These are phyloP conservation scores for Neurospora tetraspora DNA, from an alignment of 495 filamentous ascomycete species.

Conservation along the genomic window DNA sequence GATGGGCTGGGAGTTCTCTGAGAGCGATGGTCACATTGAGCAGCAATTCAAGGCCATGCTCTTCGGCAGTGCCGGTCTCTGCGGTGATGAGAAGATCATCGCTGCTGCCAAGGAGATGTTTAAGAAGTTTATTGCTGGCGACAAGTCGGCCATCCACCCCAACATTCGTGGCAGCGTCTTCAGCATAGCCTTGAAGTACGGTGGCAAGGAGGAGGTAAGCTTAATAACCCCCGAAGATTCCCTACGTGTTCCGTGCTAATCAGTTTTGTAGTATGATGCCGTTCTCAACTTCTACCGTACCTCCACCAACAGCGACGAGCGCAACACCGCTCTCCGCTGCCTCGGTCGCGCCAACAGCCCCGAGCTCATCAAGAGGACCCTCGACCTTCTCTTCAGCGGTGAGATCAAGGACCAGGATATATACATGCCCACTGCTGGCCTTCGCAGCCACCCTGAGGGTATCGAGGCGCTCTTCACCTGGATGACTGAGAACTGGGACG, in stretches of 20 bases:
- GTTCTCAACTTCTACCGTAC: slow-evolving; percentile 72
- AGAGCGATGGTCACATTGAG: slow-evolving; percentile 74
- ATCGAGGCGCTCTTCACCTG: slow-evolving; percentile 73
- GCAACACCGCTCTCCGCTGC: slow-evolving; percentile 85
- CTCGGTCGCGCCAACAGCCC: slow-evolving; percentile 71
- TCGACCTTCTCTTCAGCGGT: slow-evolving; percentile 61
- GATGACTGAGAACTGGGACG: slow-evolving; percentile 81
- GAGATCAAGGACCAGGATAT: slow-evolving; percentile 96
- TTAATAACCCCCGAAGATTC: not conserved
- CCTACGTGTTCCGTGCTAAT: slow-evolving; percentile 2
- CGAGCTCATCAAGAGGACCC: slow-evolving; percentile 70
- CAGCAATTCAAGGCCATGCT: slow-evolving; percentile 76
- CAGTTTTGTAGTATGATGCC: slow-evolving; percentile 52
- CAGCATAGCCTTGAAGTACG: slow-evolving; percentile 59
- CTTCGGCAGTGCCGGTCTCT: slow-evolving; percentile 55
- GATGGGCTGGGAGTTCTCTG: slow-evolving; percentile 78
- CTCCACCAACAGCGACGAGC: slow-evolving; percentile 86
- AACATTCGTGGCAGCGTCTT: slow-evolving; percentile 64
- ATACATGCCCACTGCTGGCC: slow-evolving; percentile 72
- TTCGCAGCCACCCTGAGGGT: slow-evolving; percentile 69
- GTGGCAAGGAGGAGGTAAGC: slow-evolving; percentile 59
- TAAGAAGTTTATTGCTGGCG: slow-evolving; percentile 55
- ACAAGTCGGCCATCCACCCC: slow-evolving; percentile 59
- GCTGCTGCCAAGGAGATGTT: slow-evolving; percentile 64
- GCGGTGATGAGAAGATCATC: slow-evolving; percentile 53